phyloP scores from a whole-genome alignment of 768 basidiomycete genomes.

The Russula ochroleuca region DNA sequence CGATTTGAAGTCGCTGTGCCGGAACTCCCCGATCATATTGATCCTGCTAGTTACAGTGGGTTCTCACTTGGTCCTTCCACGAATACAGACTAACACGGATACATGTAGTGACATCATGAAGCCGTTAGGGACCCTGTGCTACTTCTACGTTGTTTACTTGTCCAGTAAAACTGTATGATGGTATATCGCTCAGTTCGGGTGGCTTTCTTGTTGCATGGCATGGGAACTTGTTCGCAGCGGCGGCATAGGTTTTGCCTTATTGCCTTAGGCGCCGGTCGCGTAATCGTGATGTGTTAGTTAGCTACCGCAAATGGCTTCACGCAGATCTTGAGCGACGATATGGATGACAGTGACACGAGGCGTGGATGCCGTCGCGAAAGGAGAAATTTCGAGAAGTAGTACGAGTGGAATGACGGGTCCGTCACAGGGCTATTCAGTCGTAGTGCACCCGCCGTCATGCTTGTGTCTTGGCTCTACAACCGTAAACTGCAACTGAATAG shows the following conservation, averaged over 20 bases:
- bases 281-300: not conserved
- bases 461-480: not conserved
- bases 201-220: not conserved
- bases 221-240: not conserved
- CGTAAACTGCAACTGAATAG: not conserved
- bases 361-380: not conserved
- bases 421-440: not conserved
- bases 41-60: constrained; percentile 93
- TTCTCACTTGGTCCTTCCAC: constrained; percentile 27
- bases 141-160: constrained; percentile 15
- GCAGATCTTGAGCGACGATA: constrained; percentile 14
- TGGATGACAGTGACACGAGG: not conserved
- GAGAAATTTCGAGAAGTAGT: constrained; percentile 9
- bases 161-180: constrained; percentile 22
- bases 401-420: not conserved
- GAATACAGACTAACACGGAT: constrained; percentile 4
- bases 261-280: not conserved
- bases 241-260: not conserved
- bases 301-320: not conserved
- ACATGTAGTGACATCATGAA: constrained; percentile 41
- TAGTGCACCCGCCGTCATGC: not conserved
- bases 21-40: constrained; percentile 89
- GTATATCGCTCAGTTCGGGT: constrained; percentile 1
- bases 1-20: constrained; percentile 97
- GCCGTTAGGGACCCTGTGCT: not conserved